Evolutionary conservation across 768 basidiomycete species (phyloP).

Genomic region (Pleurotus eryngii): DNA sequence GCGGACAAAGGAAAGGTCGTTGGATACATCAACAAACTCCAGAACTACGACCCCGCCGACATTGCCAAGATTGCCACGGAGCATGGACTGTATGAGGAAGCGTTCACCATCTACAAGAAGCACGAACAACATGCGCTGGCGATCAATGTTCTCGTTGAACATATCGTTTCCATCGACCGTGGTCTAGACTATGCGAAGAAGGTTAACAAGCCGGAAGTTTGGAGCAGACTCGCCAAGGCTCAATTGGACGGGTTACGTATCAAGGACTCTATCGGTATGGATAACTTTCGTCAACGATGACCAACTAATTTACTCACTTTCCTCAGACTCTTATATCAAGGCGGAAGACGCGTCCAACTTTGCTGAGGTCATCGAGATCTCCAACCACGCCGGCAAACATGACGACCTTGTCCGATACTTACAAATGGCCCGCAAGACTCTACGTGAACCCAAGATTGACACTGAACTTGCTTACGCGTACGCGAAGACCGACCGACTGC

Average conservation of each 20-base stretch:
- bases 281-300: not conserved
- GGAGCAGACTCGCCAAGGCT: constrained; percentile 97
- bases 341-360: constrained; percentile 95
- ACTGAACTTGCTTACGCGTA: constrained; percentile 98
- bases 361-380: constrained; percentile 92
- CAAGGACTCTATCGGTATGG: constrained; percentile 92
- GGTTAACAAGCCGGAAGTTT: constrained; percentile 94
- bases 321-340: constrained; percentile 92
- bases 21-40: constrained; percentile 94
- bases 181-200: constrained; percentile 95
- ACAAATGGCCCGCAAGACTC: constrained; percentile 97
- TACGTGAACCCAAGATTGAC: constrained; percentile 97
- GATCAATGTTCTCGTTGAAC: constrained; percentile 97
- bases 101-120: constrained; percentile 96
- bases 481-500: constrained; percentile 94
- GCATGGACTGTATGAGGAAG: constrained; percentile 93
- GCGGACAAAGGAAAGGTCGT: constrained; percentile 99
- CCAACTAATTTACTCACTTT: constrained; percentile 4
- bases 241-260: constrained; percentile 97
- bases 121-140: constrained; percentile 93
- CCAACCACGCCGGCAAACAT: constrained; percentile 86
- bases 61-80: constrained; percentile 97
- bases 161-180: constrained; percentile 96
- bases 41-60: constrained; percentile 91
- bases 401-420: constrained; percentile 95